phyloP scores from a whole-genome alignment of 129 eudicot species.

The Calendula officinalis region DNA sequence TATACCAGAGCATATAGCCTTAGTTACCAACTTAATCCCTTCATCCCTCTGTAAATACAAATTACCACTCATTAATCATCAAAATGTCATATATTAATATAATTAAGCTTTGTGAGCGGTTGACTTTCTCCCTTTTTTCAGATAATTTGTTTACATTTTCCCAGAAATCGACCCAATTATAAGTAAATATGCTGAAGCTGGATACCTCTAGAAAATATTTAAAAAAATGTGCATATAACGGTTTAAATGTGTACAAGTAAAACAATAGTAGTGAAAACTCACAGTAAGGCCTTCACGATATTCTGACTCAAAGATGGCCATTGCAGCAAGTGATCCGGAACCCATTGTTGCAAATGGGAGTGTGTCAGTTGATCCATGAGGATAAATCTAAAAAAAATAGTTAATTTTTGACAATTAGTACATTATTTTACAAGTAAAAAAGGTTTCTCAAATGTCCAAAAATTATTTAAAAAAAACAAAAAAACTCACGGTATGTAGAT shows the following conservation, averaged over 20 bases:
- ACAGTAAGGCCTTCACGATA: slow-evolving; percentile 83
- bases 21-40: slow-evolving; percentile 56
- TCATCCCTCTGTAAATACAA: slow-evolving; percentile 53
- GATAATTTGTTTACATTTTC: too few species aligned
- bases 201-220: too few species aligned
- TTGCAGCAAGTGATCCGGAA: slow-evolving; percentile 96
- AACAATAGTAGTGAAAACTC: slow-evolving; percentile 59
- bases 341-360: slow-evolving; percentile 98
- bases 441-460: background rate
- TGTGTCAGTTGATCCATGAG: slow-evolving; percentile 94
- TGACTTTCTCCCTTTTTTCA: too few species aligned
- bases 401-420: slow-evolving; percentile 12
- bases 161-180: too few species aligned
- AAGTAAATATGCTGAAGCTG: too few species aligned
- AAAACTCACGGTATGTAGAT: slow-evolving; percentile 64
- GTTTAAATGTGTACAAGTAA: too few species aligned
- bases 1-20: slow-evolving; percentile 67
- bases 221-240: too few species aligned
- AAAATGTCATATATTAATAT: background rate
- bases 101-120: too few species aligned
- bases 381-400: slow-evolving; percentile 62
- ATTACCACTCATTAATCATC: background rate
- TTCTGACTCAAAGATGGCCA: slow-evolving; percentile 91
- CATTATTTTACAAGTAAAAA: background rate
- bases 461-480: background rate